Base-by-base conservation (phyloP, 2,329 filamentous ascomycete genomes). In the Aureobasidium uvarum region DNA sequence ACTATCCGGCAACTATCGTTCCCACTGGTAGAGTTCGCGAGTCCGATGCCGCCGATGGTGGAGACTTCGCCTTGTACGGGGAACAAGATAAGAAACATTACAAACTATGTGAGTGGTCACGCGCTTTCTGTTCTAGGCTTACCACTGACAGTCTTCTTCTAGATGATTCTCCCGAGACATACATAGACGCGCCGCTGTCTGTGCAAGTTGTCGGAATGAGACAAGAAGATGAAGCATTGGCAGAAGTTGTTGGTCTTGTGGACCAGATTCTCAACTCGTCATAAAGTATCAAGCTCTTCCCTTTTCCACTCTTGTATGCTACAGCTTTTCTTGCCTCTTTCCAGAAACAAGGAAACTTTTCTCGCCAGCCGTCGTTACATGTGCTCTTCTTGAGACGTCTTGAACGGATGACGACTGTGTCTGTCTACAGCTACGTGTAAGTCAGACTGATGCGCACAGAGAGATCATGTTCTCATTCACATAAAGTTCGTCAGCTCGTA, bases 161-260 rank as follows among this genome's bases (percentile, higher is more conserved):
- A 55, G 62, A 58, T 48, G 76, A 81, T 70, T 77, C 77, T 20
- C 77, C 82, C 1, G 78, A 80, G 55, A 78, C 75, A 43, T 85
- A 81, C 67, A 69, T 74, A 18, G 81, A 80, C 66, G 79, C 80
- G 1, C 84, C 84, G 0, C 77, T 86, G 4, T 77, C 77, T 14
- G 70, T 86, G 66, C 84, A 86, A 70, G 71, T 86, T 25, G 81
- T 86, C 7, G 83, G 81, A 0, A 74, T 83, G 66, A 75, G 80
- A 54, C 80, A 81, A 65, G 79, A 84, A 52, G 84, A 86, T 67
- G 84, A 86, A 71, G 84, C 85, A 72, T 71, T 84, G 11, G 69
- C 80, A 8, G 74, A 74, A 33, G 75, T 64, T 23, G 52, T 39
- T 13, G 28, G 18, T 14, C 20, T 64, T n/a, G 62, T 64, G 11